These are phyloP conservation scores for Aspergillus carlsbadensis DNA, from an alignment of 495 filamentous ascomycete species.

Conservation along the genomic window DNA sequence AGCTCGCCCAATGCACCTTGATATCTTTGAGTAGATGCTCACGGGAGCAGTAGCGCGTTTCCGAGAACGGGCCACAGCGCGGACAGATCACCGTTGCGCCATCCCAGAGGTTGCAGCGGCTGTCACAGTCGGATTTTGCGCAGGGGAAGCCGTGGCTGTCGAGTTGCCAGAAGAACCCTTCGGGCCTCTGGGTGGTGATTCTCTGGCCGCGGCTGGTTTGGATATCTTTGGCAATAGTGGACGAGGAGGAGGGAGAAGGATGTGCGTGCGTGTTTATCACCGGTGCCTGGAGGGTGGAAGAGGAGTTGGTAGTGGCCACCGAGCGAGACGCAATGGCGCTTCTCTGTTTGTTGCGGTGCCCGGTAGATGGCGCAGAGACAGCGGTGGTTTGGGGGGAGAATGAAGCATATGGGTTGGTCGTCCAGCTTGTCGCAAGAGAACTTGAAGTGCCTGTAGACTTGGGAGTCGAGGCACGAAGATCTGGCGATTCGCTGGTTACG, in stretches of 20 bases:
- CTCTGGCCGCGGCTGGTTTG: background rate
- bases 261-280: conserved; percentile 17
- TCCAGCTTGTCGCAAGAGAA: conserved; percentile 8
- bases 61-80: conserved; percentile 43
- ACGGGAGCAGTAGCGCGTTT: conserved; percentile 39
- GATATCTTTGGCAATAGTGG: background rate
- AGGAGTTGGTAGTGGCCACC: background rate
- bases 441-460: conserved; percentile 9
- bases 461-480: conserved; percentile 4
- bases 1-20: conserved; percentile 34
- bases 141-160: conserved; percentile 29
- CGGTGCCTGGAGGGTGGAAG: background rate
- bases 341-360: background rate
- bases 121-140: conserved; percentile 27
- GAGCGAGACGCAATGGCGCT: background rate
- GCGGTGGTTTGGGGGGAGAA: conserved; percentile 11
- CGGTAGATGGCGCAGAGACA: background rate
- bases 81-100: conserved; percentile 36
- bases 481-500: background rate
- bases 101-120: conserved; percentile 55
- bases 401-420: background rate
- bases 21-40: conserved; percentile 38
- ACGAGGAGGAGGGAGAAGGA: conserved; percentile 5
- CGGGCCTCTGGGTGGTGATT: conserved; percentile 12
- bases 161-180: conserved; percentile 26